These are phyloP conservation scores for Rhodotorula diobovata DNA, from an alignment of 768 basidiomycete genomes.

Conservation along the genomic window DNA sequence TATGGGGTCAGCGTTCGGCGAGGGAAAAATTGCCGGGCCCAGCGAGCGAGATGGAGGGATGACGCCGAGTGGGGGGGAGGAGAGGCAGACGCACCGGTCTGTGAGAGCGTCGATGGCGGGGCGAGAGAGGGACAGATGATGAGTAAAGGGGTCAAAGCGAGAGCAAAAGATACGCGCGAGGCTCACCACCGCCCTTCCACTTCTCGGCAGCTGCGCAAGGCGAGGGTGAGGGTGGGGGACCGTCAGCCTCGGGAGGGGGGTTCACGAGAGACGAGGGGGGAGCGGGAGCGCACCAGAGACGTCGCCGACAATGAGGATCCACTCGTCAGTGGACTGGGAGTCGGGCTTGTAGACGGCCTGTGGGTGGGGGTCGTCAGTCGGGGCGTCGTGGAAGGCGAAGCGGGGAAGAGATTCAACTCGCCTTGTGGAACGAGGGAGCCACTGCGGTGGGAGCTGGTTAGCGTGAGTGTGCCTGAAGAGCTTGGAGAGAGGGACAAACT, in stretches of 20 bases:
- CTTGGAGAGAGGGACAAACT: too few relatives aligned
- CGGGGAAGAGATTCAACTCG: neutral
- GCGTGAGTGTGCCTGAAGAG: too few relatives aligned
- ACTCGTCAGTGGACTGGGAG: constrained; percentile 67
- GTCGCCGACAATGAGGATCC: constrained; percentile 55
- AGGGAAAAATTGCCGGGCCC: neutral
- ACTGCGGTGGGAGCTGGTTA: too few relatives aligned
- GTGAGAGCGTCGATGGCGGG: neutral
- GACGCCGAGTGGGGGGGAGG: neutral
- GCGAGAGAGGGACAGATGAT: neutral
- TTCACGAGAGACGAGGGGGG: constrained; percentile 43
- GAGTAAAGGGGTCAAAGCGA: neutral
- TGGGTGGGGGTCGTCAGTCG: too few relatives aligned
- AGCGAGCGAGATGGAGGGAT: too few relatives aligned
- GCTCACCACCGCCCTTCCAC: constrained; percentile 74
- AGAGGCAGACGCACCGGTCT: constrained; percentile 11
- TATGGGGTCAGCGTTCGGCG: neutral
- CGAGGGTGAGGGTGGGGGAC: neutral
- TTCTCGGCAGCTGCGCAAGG: constrained; percentile 51
- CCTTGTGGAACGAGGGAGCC: constrained; percentile 17
- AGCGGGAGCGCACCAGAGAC: neutral
- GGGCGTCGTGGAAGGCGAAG: neutral
- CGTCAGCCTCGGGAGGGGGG: constrained; percentile 54
- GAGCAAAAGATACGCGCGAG: neutral
- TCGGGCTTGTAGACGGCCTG: constrained; percentile 79